A percentile compares a stretch with the other conserved stretches of the same genome.
These are phyloP conservation scores for Hawksworthiomyces lignivorus DNA, from an alignment of 2,329 filamentous ascomycete species.

Conservation along the genomic window DNA sequence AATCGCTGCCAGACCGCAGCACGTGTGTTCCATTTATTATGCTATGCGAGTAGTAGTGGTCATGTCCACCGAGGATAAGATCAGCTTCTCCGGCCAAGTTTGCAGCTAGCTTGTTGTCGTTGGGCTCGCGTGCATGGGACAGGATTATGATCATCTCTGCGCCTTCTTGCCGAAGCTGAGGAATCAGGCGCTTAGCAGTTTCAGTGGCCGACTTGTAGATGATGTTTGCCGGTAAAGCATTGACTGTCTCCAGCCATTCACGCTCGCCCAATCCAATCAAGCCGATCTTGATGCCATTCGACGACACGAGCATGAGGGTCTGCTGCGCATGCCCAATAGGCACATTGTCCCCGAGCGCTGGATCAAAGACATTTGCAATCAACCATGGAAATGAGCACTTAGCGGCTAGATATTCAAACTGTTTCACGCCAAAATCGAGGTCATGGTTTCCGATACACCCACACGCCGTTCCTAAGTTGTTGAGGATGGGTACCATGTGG, in stretches of 20 bases:
- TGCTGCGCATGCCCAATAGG: constrained; percentile 69
- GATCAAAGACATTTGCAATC: constrained; percentile 80
- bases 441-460: constrained; percentile 92
- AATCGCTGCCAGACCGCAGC: constrained; percentile 81
- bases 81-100: constrained; percentile 70
- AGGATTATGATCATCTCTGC: constrained; percentile 77
- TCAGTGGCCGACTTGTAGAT: constrained; percentile 72
- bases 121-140: constrained; percentile 81
- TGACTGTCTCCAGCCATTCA: constrained; percentile 87
- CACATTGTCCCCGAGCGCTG: constrained; percentile 65
- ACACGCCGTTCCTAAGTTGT: constrained; percentile 66
- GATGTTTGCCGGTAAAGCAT: constrained; percentile 71
- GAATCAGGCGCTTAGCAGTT: constrained; percentile 69
- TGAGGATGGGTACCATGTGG: constrained; percentile 84
- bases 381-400: constrained; percentile 86
- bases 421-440: constrained; percentile 80
- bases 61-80: constrained; percentile 80
- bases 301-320: constrained; percentile 69
- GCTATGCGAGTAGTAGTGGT: constrained; percentile 78
- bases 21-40: constrained; percentile 74
- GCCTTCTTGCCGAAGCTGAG: constrained; percentile 63
- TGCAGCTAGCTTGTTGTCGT: constrained; percentile 77
- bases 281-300: constrained; percentile 79
- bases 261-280: constrained; percentile 79
- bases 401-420: constrained; percentile 64